A percentile compares a stretch with the other conserved stretches of the same genome.
phyloP scores from a whole-genome alignment of 345 rosid genomes.

The Eucalyptus pumila region DNA sequence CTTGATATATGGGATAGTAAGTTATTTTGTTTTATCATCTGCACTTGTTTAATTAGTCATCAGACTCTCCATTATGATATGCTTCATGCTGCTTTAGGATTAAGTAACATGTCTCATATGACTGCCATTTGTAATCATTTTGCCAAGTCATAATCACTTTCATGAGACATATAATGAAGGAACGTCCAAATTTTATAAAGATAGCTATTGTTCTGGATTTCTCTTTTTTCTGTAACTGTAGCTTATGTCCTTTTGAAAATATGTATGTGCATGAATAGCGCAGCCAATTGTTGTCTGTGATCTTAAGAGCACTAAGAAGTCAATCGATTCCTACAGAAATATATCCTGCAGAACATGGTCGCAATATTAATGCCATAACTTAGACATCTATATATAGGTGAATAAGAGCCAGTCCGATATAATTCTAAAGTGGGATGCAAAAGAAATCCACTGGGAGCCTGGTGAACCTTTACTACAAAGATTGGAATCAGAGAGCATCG shows the following conservation, averaged over 20 bases:
- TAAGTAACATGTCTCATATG: not conserved
- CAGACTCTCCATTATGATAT: not conserved
- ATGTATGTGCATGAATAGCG: not conserved
- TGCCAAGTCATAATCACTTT: not conserved
- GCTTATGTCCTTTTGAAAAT: not conserved
- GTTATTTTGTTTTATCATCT: not conserved
- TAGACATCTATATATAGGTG: conserved; percentile 19
- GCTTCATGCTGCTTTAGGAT: not conserved
- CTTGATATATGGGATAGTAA: conserved; percentile 58
- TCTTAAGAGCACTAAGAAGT: not conserved
- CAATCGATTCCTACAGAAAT: not conserved
- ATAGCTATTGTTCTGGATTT: not conserved
- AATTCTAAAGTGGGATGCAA: conserved; percentile 29
- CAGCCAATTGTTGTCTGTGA: not conserved
- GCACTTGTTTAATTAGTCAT: not conserved
- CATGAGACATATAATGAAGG: not conserved
- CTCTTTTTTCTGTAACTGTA: not conserved
- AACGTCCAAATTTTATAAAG: not conserved
- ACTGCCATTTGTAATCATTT: not conserved
- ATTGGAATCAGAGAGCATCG: conserved; percentile 56
- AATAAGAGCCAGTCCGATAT: conserved; percentile 20
- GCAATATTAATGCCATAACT: not conserved
- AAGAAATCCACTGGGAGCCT: conserved; percentile 44
- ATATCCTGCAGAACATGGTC: not conserved
- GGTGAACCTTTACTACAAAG: conserved; percentile 58